phyloP scores from a whole-genome alignment of 2,329 filamentous ascomycete genomes.

The Trichophyton rubrum region DNA sequence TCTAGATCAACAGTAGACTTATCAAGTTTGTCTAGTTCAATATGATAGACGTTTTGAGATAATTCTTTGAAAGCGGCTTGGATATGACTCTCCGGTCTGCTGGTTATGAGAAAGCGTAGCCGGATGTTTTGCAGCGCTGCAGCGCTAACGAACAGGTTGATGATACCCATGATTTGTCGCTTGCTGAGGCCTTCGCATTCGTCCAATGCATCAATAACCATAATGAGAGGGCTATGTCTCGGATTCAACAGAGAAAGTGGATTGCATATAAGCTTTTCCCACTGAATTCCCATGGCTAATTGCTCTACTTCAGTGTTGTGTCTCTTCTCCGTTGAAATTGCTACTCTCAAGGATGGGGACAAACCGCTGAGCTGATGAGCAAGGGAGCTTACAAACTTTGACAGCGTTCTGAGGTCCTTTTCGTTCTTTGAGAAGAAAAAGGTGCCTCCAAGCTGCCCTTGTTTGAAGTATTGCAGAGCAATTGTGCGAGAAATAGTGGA shows the following conservation, averaged over 20 bases:
- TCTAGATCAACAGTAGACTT: conserved; percentile 11
- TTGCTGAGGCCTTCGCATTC: conserved; percentile 17
- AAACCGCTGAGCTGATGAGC: conserved; percentile 5
- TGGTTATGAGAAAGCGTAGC: conserved; percentile 19
- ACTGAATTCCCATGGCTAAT: neutral
- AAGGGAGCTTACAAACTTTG: conserved; percentile 18
- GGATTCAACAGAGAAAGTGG: neutral
- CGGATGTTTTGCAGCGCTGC: conserved; percentile 4
- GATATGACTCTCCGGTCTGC: conserved; percentile 20
- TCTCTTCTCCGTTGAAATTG: neutral
- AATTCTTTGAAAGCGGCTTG: conserved; percentile 16
- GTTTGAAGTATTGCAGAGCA: neutral
- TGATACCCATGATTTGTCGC: conserved; percentile 14
- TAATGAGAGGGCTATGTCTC: neutral
- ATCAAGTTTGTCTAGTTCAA: conserved; percentile 18
- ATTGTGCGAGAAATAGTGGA: conserved; percentile 15
- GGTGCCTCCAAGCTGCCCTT: neutral
- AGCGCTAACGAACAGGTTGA: conserved; percentile 15
- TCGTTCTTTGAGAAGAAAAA: conserved; percentile 19
- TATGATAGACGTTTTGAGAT: conserved; percentile 10
- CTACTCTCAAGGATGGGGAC: neutral
- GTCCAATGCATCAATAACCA: conserved; percentile 21
- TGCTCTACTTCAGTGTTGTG: neutral
- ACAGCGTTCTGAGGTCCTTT: conserved; percentile 12
- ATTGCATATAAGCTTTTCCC: neutral